phyloP scores from a whole-genome alignment of 805 yeast species.

The Candida piceae region DNA sequence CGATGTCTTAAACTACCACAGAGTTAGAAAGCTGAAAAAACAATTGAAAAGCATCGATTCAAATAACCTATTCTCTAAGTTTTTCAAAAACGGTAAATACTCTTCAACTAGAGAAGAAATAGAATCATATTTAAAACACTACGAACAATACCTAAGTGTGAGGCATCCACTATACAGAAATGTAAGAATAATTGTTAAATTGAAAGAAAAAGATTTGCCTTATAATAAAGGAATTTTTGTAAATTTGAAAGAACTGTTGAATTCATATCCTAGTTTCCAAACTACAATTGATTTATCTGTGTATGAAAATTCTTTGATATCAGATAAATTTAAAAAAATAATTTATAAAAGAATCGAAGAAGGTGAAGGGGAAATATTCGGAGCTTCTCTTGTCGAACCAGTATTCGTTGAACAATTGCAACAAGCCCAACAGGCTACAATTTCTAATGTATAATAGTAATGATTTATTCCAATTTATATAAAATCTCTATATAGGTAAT shows the following conservation, averaged over 20 bases:
- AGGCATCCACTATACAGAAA: conserved; percentile 27
- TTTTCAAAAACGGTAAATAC: no score
- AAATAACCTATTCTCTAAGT: no score
- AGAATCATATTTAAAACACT: conserved; percentile 15
- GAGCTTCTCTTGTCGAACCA: conserved; percentile 9
- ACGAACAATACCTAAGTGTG: conserved; percentile 40
- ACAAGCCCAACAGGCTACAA: no score
- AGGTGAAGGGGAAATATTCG: conserved; percentile 26
- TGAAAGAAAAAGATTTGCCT: conserved; percentile 29
- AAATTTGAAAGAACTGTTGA: conserved; percentile 32
- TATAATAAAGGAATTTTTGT: conserved; percentile 33
- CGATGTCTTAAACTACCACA: conserved; percentile 32
- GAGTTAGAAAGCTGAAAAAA: conserved; percentile 7
- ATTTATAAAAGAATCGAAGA: conserved; percentile 21
- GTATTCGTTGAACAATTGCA: no score
- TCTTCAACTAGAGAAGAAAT: conserved; percentile 20
- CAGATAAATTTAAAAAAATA: conserved; percentile 18
- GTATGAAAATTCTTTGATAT: conserved; percentile 24
- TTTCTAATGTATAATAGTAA: no score
- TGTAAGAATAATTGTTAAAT: conserved; percentile 34
- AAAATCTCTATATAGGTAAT: no score
- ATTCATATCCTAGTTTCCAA: conserved; percentile 6
- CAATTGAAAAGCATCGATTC: conserved; percentile 17
- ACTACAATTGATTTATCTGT: conserved; percentile 18
- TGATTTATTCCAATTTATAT: no score